A percentile compares a stretch with the other conserved stretches of the same genome.
Conservation (phyloP, 2,329 filamentous ascomycete species). For the Cucurbitaria berberidis region DNA sequence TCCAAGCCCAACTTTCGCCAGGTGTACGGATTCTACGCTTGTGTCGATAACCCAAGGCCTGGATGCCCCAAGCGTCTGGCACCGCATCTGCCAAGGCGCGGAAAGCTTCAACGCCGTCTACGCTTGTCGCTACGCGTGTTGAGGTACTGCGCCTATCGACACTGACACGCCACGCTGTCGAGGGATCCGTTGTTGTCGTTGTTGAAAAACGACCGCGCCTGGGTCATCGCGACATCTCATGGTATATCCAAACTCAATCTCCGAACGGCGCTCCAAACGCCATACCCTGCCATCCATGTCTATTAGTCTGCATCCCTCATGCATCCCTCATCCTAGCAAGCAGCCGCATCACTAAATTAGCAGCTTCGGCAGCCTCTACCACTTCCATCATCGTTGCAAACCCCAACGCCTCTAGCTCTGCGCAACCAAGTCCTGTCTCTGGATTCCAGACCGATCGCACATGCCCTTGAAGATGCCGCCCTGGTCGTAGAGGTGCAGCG, state of each 20-base stretch:
- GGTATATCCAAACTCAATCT: slow-evolving; percentile 6
- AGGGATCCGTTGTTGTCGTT: not conserved
- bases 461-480: slow-evolving; percentile 85
- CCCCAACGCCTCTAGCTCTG: slow-evolving; percentile 12
- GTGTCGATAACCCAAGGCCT: slow-evolving; percentile 2
- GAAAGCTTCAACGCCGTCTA: not conserved
- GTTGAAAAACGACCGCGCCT: not conserved
- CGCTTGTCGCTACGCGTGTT: not conserved
- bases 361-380: slow-evolving; percentile 2
- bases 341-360: slow-evolving; percentile 19
- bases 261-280: slow-evolving; percentile 29
- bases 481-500: slow-evolving; percentile 72
- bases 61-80: not conserved
- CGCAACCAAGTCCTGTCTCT: slow-evolving; percentile 55
- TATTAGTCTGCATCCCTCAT: slow-evolving; percentile 8
- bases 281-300: slow-evolving; percentile 18
- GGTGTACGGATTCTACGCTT: not conserved
- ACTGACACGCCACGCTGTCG: too few relatives aligned
- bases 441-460: slow-evolving; percentile 86
- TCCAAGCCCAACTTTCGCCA: slow-evolving; percentile 4
- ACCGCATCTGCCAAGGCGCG: not conserved
- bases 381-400: not conserved
- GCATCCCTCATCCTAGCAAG: slow-evolving; percentile 3
- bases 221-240: not conserved
- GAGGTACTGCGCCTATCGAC: not conserved